Evolutionary conservation across 768 basidiomycete species (phyloP), one percentile per base, ranked within the genome.

Genomic region (Mycena vitilis): DNA sequence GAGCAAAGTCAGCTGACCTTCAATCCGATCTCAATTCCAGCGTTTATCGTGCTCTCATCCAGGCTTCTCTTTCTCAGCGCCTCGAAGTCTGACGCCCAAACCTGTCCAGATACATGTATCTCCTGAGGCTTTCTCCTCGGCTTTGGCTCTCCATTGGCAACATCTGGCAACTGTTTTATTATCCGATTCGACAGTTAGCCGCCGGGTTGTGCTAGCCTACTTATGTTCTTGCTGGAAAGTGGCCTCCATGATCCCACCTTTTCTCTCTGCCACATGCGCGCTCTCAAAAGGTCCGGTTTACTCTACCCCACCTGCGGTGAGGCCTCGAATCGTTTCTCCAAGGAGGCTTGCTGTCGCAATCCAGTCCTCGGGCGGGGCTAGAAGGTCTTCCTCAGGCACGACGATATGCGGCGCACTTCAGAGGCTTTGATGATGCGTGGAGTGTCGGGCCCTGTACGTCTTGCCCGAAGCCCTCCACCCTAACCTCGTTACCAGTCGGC

Each of bases 191-290:
- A 30, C 30, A 30, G 30, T 30, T 30, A 30, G 30, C 30, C 30
- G 30, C 30, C 30, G n/a, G n/a, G 30, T 30, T 30, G 30, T 30
- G 3, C 30, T 30, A 30, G 30, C 30, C 30, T 30, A 30, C 20
- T 23, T 56, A 56, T 40, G n/a, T 11, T 3, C 54, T 12, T 42
- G 22, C 38, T 40, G 8, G 38, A 40, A 56, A 13, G 40, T 4
- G 54, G 37, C 37, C 54, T 40, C 22, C 6, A n/a, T 55, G 54
- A 56, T 22, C 54, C 37, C 54, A 56, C 6, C 54, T 38, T 34
- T 56, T n/a, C 11, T 56, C 10, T 15, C 52, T 36, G 8, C 22
- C 54, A 56, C 54, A 23, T 23, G 37, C 37, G 5, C 25, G 20
- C 7, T 16, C 10, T 42, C 7, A 56, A 56, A 56, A 23, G 37